Evolutionary conservation across 768 basidiomycete genomes (phyloP).

Genomic region (Suillus alpinus): DNA sequence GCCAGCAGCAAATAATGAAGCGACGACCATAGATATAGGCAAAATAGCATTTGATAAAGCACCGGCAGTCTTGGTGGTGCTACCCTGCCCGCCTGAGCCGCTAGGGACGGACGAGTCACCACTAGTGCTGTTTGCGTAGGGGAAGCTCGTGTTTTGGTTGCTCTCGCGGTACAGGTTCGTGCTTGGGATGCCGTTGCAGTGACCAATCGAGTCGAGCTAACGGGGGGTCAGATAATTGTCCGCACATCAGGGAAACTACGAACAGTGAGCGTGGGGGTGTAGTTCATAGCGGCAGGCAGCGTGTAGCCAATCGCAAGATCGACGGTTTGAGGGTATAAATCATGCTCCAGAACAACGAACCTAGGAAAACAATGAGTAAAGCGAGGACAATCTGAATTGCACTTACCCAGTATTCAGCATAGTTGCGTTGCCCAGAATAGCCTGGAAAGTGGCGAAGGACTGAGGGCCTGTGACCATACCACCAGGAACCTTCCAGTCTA

Average conservation of each 20-base stretch:
- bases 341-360: slow-evolving; percentile 89
- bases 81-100: slow-evolving; percentile 3
- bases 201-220: slow-evolving; percentile 72
- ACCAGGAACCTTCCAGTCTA: slow-evolving; percentile 87
- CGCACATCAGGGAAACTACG: slow-evolving; percentile 9
- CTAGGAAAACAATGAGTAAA: slow-evolving; percentile 30
- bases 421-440: slow-evolving; percentile 69
- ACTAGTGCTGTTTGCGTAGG: slow-evolving; percentile 39
- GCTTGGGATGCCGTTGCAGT: slow-evolving; percentile 64
- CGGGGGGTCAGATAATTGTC: slow-evolving; percentile 1
- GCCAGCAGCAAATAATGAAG: slow-evolving; percentile 14
- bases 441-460: slow-evolving; percentile 66
- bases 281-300: slow-evolving; percentile 68
- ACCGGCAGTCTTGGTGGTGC: slow-evolving; percentile 7
- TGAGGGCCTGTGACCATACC: slow-evolving; percentile 66
- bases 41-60: slow-evolving; percentile 13
- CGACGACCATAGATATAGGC: slow-evolving; percentile 11
- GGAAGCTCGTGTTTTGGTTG: slow-evolving; percentile 68
- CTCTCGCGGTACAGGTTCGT: slow-evolving; percentile 83
- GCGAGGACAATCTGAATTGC: too few species aligned
- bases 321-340: slow-evolving; percentile 80
- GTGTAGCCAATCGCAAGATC: slow-evolving; percentile 90
- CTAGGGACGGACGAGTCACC: slow-evolving; percentile 13
- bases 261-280: slow-evolving; percentile 65
- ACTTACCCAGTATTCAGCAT: slow-evolving; percentile 56